phyloP scores from a whole-genome alignment of 305 asterid genomes.

The Fraxinus greggii region DNA sequence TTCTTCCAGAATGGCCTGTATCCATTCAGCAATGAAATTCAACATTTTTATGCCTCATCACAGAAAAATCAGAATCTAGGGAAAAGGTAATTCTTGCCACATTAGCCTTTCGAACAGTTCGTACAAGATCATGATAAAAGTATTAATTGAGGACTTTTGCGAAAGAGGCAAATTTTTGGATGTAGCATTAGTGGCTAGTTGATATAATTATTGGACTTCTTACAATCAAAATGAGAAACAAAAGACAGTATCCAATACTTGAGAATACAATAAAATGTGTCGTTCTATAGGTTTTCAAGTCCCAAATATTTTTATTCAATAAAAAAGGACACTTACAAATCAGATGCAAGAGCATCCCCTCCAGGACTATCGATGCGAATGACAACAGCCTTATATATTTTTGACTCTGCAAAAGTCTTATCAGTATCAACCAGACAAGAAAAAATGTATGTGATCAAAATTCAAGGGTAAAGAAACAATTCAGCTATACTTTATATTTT shows the following conservation, averaged over 20 bases:
- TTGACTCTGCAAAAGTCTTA: conserved; percentile 59
- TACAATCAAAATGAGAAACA: neutral
- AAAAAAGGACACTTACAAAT: conserved; percentile 60
- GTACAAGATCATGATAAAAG: neutral
- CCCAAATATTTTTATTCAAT: neutral
- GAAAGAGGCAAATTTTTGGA: neutral
- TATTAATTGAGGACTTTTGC: neutral
- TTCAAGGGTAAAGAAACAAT: neutral
- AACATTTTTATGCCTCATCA: neutral
- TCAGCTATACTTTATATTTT: neutral
- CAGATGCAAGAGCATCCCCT: conserved; percentile 99
- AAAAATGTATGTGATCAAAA: conserved; percentile 19
- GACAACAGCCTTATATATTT: conserved; percentile 77
- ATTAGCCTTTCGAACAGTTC: neutral
- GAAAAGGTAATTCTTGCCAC: neutral
- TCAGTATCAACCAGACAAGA: conserved; percentile 15
- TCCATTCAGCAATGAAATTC: neutral
- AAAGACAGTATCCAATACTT: neutral
- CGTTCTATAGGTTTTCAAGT: neutral
- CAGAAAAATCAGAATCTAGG: neutral
- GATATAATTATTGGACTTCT: neutral
- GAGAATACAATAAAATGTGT: neutral
- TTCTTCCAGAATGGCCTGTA: neutral
- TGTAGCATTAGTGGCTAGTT: neutral
- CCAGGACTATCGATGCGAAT: conserved; percentile 97